These are phyloP conservation scores for Cystobasidium onofrii DNA, from an alignment of 768 basidiomycete species.

Conservation along the genomic window DNA sequence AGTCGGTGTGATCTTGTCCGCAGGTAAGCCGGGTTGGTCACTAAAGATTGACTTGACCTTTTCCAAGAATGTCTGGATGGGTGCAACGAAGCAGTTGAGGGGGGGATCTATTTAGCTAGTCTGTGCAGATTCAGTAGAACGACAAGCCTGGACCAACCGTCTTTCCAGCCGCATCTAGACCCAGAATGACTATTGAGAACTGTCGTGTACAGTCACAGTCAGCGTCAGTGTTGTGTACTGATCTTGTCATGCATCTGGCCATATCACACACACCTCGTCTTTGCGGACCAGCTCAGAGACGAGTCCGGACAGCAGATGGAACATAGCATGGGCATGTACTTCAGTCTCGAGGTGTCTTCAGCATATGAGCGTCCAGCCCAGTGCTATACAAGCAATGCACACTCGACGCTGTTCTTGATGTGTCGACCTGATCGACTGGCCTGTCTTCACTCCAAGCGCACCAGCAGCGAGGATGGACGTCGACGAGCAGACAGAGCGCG, in stretches of 20 bases:
- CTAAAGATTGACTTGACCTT: constrained; percentile 90
- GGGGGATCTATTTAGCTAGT: no score
- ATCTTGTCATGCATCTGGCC: constrained; percentile 46
- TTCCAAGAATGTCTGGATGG: constrained; percentile 53
- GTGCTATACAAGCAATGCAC: not conserved
- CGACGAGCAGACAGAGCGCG: not conserved
- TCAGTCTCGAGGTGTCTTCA: not conserved
- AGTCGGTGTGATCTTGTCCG: constrained; percentile 90
- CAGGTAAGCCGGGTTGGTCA: constrained; percentile 71
- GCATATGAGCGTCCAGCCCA: not conserved
- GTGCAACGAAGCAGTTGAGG: no score
- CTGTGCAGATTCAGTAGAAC: no score
- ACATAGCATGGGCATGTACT: constrained; percentile 6
- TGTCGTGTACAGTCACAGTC: constrained; percentile 49
- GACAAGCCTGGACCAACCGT: constrained; percentile 64
- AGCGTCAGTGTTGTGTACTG: not conserved
- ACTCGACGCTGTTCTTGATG: not conserved
- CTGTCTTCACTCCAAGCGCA: not conserved
- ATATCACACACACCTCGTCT: constrained; percentile 32
- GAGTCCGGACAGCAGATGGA: constrained; percentile 30
- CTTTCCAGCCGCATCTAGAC: constrained; percentile 85
- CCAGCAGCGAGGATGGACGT: not conserved
- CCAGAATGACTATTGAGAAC: constrained; percentile 90
- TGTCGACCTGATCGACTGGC: not conserved
- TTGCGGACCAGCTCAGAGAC: constrained; percentile 22